Conservation (phyloP, 1,284 basidiomycete genomes). For the Mrakiaceae sp. region DNA sequence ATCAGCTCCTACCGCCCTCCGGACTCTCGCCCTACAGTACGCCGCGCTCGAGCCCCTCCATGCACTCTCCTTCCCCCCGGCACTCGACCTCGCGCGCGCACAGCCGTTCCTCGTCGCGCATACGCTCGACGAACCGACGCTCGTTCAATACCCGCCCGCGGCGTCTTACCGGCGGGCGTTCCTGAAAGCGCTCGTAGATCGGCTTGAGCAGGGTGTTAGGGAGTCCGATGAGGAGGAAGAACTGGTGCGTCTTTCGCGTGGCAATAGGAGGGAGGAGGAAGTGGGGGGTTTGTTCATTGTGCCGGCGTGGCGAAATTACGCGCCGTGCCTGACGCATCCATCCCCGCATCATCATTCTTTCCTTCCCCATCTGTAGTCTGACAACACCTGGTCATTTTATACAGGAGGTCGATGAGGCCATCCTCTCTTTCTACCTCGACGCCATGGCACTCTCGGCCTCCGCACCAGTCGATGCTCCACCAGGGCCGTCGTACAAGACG, state of each 20-base stretch:
- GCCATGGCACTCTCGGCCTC: slow-evolving; percentile 20
- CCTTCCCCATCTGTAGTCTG: neutral
- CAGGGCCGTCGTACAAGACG: slow-evolving; percentile 31
- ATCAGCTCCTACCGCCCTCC: neutral
- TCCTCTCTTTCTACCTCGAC: slow-evolving; percentile 28
- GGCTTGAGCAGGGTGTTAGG: slow-evolving; percentile 22
- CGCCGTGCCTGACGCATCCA: neutral
- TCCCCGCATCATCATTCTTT: too few species aligned
- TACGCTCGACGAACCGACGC: slow-evolving; percentile 17
- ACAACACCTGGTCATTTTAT: neutral
- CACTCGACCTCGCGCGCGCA: slow-evolving; percentile 16
- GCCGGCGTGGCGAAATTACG: too few species aligned
- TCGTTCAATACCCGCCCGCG: slow-evolving; percentile 21
- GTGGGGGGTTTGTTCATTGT: too few species aligned
- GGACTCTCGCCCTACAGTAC: slow-evolving; percentile 26
- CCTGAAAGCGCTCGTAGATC: slow-evolving; percentile 24
- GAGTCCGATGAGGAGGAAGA: slow-evolving; percentile 18
- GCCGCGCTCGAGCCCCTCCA: slow-evolving; percentile 30
- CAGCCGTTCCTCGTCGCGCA: slow-evolving; percentile 22
- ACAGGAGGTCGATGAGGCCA: slow-evolving; percentile 28
- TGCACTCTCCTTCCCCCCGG: slow-evolving; percentile 23
- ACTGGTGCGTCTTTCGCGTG: slow-evolving; percentile 17
- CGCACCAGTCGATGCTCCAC: slow-evolving; percentile 5
- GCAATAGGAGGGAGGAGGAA: too few species aligned
- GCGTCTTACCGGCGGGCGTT: slow-evolving; percentile 25